A percentile compares a stretch with the other conserved stretches of the same genome.
These are phyloP conservation scores for Annulohypoxylon bovei DNA, from an alignment of 495 filamentous ascomycete genomes.

Conservation along the genomic window DNA sequence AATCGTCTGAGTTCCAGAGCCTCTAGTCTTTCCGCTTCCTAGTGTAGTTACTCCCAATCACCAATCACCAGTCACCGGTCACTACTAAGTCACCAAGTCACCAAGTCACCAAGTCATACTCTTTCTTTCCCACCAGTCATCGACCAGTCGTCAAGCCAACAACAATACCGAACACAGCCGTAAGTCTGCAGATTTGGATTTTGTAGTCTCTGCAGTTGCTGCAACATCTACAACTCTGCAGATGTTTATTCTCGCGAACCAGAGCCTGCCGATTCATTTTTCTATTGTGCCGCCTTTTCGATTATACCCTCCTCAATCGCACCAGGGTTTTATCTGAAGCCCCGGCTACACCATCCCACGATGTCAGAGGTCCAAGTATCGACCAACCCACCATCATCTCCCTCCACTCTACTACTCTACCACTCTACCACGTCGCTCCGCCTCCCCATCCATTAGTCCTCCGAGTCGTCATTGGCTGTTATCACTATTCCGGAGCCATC, in stretches of 20 bases:
- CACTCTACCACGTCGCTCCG: conserved; percentile 33
- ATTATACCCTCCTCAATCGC: conserved; percentile 42
- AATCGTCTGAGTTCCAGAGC: conserved; percentile 36
- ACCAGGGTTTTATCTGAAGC: conserved; percentile 45
- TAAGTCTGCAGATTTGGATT: not conserved
- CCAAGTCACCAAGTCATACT: too few species aligned
- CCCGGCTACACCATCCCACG: conserved; percentile 31
- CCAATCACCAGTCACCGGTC: too few species aligned
- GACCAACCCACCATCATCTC: conserved; percentile 29
- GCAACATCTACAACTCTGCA: conserved; percentile 14
- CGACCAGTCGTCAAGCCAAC: conserved; percentile 15
- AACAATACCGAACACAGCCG: conserved; percentile 7
- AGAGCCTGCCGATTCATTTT: conserved; percentile 11
- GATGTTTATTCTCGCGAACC: conserved; percentile 20
- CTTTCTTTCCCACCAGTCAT: not conserved
- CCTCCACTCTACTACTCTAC: conserved; percentile 12
- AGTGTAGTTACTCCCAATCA: too few species aligned
- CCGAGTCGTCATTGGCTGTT: conserved; percentile 26
- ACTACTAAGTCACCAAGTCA: too few species aligned
- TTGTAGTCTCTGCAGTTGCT: conserved; percentile 8
- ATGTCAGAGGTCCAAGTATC: conserved; percentile 39
- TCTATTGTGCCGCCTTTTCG: conserved; percentile 20
- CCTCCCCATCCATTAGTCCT: conserved; percentile 28
- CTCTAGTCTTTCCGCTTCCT: not conserved
- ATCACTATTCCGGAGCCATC: conserved; percentile 30